Percentiles rank a stretch among this genome's conserved stretches.
Conservation (phyloP, 169 alveolate genomes). For the Perkinsus olseni region DNA sequence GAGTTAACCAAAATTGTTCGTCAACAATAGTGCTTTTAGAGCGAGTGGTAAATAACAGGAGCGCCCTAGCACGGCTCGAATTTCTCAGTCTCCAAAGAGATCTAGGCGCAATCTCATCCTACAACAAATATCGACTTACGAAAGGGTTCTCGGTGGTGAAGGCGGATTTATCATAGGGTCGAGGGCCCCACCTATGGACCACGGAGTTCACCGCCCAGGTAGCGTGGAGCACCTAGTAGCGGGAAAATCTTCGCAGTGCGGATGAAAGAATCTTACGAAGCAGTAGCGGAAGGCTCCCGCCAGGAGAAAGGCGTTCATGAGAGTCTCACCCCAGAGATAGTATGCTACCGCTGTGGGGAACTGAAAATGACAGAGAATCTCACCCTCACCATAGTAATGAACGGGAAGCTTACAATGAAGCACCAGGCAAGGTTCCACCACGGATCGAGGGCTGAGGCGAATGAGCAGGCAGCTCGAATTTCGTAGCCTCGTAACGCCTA, state of each 20-base stretch:
- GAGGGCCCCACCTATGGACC: constrained; percentile 3
- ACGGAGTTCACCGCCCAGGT: constrained; percentile 16
- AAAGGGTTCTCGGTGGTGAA: neutral
- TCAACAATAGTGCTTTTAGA: too few relatives aligned
- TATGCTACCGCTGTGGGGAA: neutral
- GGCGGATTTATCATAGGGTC: neutral
- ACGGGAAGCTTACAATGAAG: constrained; percentile 31
- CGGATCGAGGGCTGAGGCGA: constrained; percentile 41
- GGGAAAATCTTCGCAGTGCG: neutral
- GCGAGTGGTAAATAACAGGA: too few relatives aligned
- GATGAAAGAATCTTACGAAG: neutral
- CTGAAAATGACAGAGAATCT: constrained; percentile 37
- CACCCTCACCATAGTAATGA: constrained; percentile 34
- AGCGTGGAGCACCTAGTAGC: neutral
- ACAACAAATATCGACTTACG: too few relatives aligned
- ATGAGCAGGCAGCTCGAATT: neutral
- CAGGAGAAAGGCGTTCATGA: constrained; percentile 8
- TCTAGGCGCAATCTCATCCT: too few relatives aligned
- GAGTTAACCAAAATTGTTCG: too few relatives aligned
- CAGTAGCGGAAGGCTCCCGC: constrained; percentile 14
- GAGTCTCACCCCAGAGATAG: neutral
- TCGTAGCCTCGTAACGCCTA: neutral
- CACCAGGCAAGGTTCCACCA: constrained; percentile 58
- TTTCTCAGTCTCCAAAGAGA: too few relatives aligned
- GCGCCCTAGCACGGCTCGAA: too few relatives aligned